Base-by-base conservation (phyloP, 73 alveolate genomes). In the Paramecium caudatum region DNA sequence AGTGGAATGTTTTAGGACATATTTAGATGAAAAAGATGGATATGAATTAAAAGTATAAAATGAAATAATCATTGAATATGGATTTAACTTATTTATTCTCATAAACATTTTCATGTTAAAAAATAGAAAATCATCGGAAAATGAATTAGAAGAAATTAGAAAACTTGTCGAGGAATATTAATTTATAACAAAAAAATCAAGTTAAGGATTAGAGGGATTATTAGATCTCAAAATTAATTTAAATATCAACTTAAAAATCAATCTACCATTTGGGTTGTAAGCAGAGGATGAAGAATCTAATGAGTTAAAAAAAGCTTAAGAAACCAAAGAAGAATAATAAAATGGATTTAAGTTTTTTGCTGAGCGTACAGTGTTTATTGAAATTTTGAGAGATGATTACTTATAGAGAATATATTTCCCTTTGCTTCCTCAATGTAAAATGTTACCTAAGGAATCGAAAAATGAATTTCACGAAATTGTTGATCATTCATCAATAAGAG, bases 391-490 rank as follows among this genome's bases (percentile, higher is more conserved):
- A 27, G 93, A 86, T 86, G 63, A 62, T 1, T 3, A 86, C 19
- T 63, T 86, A 5, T 33, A 86, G 39, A 62, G 82, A 30, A 86
- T 86, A 12, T 86, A 86, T 37, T 86, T 86, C 16, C 93, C 93
- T 62, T 45, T 86, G 43, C 36, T 86, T 2, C 93, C 93, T 0
- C 46, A 62, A 70, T 86, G 93, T 19, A 86, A 86, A 63, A 86
- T 86, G 93, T 19, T 86, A 25, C 85, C 93, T 0, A 55, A 61
- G 43, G 93, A 86, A 86, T 33, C 47, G 1, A 86, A 70, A 25
- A 50, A 25, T 6, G 93, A 86, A 10, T 86, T 86, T 41, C 85
- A 63, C 43, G 93, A 86, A 30, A n/a, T 17, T 0, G 93, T 86
- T 45, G 81, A 62, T 21, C 93, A 78, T 86, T 62, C 93, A 7